Evolutionary conservation across 2,329 filamentous ascomycete species (phyloP), one percentile per base, ranked within the genome.

Genomic region (Alternaria triticimaculans): DNA sequence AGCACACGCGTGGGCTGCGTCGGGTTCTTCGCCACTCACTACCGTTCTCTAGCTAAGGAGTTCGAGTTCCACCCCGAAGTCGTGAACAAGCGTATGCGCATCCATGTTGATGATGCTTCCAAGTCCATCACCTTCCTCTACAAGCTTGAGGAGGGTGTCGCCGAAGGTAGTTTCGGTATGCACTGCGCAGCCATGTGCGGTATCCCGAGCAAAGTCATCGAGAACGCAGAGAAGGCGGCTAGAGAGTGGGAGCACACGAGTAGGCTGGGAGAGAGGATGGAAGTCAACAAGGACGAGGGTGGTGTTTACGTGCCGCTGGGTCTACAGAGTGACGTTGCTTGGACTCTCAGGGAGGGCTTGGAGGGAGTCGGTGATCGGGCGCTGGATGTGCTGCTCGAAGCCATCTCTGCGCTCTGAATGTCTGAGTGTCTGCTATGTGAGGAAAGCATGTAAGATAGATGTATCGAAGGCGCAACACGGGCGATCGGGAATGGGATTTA

Each of bases 141-240:
- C 83, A 94, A 93, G 75, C 87, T 99, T 0, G 96, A 98, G 80
- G 88, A 93, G 14, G 96, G 96, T 2, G 93, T 98, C 10, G 96
- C 96, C 0, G 94, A 98, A 80, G 96, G 96, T 15, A 97, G 93
- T 75, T 99, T 98, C 76, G 96, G 96, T 73, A 99, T 99, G 96
- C 96, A 99, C 80, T 99, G 96, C 77, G 96, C 96, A 1, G 91
- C 93, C 64, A 99, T 99, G 96, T 99, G 96, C 73, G 96, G 96
- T 1, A 98, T 99, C 67, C 89, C 93, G 0, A 84, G 85, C 48
- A 90, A 90, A 59, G 89, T 99, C 15, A 93, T 99, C 65, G 90
- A 94, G 76, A 84, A 91, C 21, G 96, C 96, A 0, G 96, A 99
- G 80, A 88, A 90, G 21, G 96, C 96, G 6, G 96, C 96, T 2